Conservation (phyloP, 2,329 filamentous ascomycete genomes). For the Colletotrichum tamarilloi region DNA sequence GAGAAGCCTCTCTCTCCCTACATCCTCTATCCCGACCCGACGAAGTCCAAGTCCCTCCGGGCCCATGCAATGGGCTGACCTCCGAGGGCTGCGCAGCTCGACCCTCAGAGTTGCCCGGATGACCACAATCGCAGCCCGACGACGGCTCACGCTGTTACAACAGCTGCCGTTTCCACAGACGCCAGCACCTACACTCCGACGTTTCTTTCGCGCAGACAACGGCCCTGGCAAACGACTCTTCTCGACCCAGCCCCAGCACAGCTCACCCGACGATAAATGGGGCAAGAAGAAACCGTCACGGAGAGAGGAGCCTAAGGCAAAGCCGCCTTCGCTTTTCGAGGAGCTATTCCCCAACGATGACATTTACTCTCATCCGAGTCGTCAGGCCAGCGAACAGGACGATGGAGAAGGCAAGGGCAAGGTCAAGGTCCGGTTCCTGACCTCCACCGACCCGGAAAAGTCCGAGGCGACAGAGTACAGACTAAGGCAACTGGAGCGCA, state of each 20-base stretch:
- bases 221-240: background rate
- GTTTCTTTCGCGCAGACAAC: background rate
- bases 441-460: conserved; percentile 19
- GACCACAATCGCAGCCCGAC: conserved; percentile 24
- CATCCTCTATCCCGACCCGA: background rate
- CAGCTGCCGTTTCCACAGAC: background rate
- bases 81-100: conserved; percentile 32
- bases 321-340: conserved; percentile 21
- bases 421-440: conserved; percentile 27
- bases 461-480: conserved; percentile 18
- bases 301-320: background rate
- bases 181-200: background rate
- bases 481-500: background rate
- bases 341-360: conserved; percentile 29
- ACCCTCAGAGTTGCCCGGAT: conserved; percentile 33
- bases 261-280: background rate
- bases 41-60: background rate
- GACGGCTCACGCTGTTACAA: conserved; percentile 27
- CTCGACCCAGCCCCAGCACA: background rate
- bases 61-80: conserved; percentile 37
- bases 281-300: background rate
- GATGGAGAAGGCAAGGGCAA: background rate
- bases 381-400: background rate
- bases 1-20: background rate
- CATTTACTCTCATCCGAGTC: background rate